Conservation (phyloP, 2,329 filamentous ascomycete species). For the Penicillium sp. region DNA sequence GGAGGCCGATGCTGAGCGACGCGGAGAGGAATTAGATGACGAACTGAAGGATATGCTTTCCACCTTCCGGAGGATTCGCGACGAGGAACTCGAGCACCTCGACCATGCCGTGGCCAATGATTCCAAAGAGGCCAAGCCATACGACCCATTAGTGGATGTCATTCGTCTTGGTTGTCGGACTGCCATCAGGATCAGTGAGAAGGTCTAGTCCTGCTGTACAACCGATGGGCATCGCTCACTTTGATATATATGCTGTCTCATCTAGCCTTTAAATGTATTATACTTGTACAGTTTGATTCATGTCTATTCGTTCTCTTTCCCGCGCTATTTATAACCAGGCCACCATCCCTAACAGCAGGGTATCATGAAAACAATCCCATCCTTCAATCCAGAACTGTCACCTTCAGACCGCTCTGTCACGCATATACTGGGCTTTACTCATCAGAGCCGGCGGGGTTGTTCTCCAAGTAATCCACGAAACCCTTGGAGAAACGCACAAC, state of each 20-base stretch:
- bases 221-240: not conserved
- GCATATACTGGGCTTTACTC: not conserved
- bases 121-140: constrained; percentile 82
- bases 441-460: constrained; percentile 4
- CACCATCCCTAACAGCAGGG: not conserved
- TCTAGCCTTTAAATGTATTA: constrained; percentile 7
- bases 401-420: too few relatives aligned
- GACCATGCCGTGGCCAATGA: constrained; percentile 94
- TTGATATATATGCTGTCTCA: constrained; percentile 9
- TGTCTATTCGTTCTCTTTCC: not conserved
- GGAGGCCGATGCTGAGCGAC: constrained; percentile 68
- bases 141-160: constrained; percentile 80
- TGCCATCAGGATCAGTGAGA: constrained; percentile 79
- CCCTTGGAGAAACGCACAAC: constrained; percentile 71
- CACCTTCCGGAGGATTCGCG: constrained; percentile 77
- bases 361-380: not conserved
- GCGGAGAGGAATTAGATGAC: constrained; percentile 74
- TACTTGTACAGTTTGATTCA: too few relatives aligned
- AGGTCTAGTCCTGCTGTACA: constrained; percentile 31
- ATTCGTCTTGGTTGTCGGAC: constrained; percentile 88
- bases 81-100: constrained; percentile 95
- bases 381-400: constrained; percentile 6
- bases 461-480: constrained; percentile 62
- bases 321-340: not conserved
- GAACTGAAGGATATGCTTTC: constrained; percentile 71